Base-by-base conservation (phyloP, 2,329 filamentous ascomycete species). In the Stylonectria norvegica region DNA sequence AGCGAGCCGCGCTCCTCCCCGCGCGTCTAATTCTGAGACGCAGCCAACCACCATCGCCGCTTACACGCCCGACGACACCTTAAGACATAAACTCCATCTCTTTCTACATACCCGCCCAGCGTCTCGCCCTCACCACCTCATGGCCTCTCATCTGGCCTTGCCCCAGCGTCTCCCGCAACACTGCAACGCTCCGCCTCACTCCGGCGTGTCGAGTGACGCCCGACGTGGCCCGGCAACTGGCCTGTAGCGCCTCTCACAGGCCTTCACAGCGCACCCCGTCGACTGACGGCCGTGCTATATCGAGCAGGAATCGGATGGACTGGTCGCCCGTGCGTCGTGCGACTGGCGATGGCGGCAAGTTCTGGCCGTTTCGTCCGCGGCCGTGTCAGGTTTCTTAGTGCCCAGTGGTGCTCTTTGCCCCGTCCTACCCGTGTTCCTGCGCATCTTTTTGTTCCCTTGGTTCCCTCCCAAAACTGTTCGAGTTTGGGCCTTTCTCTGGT, bases 21-120 rank as follows among this genome's bases (percentile, higher is more conserved):
- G 48, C 56, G 56, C 56, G 56, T 42, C 54, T 53, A 50, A 38
- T 40, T 40, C 47, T 56, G 52, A 38, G 41, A 58, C 56, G 36
- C 41, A 42, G 36, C 53, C 51, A 52, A 52, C 46, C 46, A 53
- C 34, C 33, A 16, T 14, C 12, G 25, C 31, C 31, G 20, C 17
- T 32, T 15, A 32, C 19, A 8, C 34, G 23, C 22, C 33, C 22
- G 32, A 31, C 25, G 38, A 30, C 33, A 23, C 25, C 38, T 29
- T 35, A 23, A n/a, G 22, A 31, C 34, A 29, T 42, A 42, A 34
- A 38, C 38, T 29, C 34, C 34, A 17, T 18, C 22, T 30, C 34
- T 25, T 25, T 25, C 22, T 8, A 25, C 8, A 30, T 15, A 6
- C 6, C 14, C 8, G 27, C 27, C 27, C 14, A 14, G 17, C 17